Conservation (phyloP, 805 yeast genomes). For the Wickerhamiella galacta region DNA sequence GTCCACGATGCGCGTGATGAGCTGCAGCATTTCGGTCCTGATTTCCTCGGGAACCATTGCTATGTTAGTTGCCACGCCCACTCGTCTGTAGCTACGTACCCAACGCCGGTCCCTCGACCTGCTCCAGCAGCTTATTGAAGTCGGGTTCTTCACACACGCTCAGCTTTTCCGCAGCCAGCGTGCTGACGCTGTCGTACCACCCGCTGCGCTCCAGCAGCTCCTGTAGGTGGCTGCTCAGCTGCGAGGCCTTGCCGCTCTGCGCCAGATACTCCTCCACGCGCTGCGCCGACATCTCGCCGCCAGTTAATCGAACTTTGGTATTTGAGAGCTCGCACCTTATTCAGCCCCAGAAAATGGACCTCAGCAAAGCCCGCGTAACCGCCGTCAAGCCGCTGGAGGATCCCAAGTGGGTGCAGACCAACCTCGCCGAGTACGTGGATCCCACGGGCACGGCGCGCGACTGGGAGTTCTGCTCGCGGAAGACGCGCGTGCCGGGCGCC, state of each 20-base stretch:
- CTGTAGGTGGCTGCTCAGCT: conserved; percentile 45
- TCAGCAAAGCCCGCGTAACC: conserved; percentile 18
- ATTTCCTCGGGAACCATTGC: conserved; percentile 52
- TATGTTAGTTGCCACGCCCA: conserved; percentile 3
- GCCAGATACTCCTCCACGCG: conserved; percentile 5
- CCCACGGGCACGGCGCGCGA: conserved; percentile 30
- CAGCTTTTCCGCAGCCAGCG: conserved; percentile 31
- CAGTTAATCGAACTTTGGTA: too few relatives aligned
- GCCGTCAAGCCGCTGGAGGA: conserved; percentile 23
- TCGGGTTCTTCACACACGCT: background rate
- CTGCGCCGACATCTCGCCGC: too few relatives aligned
- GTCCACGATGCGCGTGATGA: conserved; percentile 25
- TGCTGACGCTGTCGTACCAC: conserved; percentile 66
- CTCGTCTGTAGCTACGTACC: conserved; percentile 21
- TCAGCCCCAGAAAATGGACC: conserved; percentile 5
- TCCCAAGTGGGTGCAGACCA: conserved; percentile 45
- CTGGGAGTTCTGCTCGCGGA: conserved; percentile 85
- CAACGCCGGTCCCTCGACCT: conserved; percentile 48
- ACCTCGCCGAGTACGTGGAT: conserved; percentile 27
- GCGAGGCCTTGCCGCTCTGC: conserved; percentile 14
- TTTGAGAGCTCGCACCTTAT: background rate
- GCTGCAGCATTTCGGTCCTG: conserved; percentile 38
- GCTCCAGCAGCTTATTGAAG: background rate
- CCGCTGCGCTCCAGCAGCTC: conserved; percentile 58
- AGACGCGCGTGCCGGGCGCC: conserved; percentile 47